Conservation (phyloP, 805 yeast genomes). For the Candida xiaguanensis region DNA sequence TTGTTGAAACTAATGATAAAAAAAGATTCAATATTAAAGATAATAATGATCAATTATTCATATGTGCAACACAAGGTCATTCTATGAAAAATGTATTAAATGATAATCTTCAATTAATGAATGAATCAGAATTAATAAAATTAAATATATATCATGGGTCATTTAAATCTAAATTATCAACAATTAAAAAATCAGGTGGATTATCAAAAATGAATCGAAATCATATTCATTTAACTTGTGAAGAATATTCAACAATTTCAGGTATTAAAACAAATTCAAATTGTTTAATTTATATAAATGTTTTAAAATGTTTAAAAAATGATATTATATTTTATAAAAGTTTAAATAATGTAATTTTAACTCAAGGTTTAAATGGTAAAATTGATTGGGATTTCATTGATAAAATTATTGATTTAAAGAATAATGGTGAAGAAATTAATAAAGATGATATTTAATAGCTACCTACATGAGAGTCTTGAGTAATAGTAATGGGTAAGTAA, state of each 20-base stretch:
- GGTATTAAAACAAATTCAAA: slow-evolving; percentile 67
- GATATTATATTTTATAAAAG: slow-evolving; percentile 57
- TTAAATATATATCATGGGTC: slow-evolving; percentile 77
- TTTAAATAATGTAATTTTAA: slow-evolving; percentile 70
- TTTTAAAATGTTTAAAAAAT: slow-evolving; percentile 39
- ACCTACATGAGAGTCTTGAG: no score
- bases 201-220: slow-evolving; percentile 68
- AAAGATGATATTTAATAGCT: background rate
- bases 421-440: slow-evolving; percentile 3
- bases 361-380: slow-evolving; percentile 56
- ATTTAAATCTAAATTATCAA: slow-evolving; percentile 39
- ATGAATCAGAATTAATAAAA: slow-evolving; percentile 44
- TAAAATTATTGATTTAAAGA: slow-evolving; percentile 18
- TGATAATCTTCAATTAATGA: slow-evolving; percentile 35
- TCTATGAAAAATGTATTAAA: slow-evolving; percentile 50
- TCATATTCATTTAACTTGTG: slow-evolving; percentile 82
- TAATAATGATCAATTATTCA: slow-evolving; percentile 16
- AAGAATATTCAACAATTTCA: slow-evolving; percentile 45
- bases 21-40: slow-evolving; percentile 48
- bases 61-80: slow-evolving; percentile 97
- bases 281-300: slow-evolving; percentile 62
- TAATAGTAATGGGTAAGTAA: no score
- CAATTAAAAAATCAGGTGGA: slow-evolving; percentile 52
- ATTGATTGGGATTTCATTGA: slow-evolving; percentile 44
- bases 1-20: slow-evolving; percentile 68